Percentiles rank a stretch among this genome's conserved stretches.
Conservation (phyloP, 176 grass and related monocot species). For the Eleusine coracana region DNA sequence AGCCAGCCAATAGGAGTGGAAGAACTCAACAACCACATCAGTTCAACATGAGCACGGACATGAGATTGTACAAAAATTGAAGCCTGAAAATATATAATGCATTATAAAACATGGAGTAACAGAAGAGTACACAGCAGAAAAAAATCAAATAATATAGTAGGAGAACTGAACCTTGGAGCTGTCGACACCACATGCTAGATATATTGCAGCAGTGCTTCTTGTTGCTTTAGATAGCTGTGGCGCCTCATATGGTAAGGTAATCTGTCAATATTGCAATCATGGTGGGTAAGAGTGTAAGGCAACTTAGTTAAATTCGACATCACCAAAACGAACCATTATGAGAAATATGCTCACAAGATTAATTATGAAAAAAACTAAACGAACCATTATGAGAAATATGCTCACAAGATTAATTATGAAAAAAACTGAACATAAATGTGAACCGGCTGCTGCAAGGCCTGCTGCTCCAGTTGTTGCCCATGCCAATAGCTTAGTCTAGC, state of each 20-base stretch:
- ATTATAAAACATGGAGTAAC: slow-evolving; percentile 22
- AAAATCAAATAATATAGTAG: slow-evolving; percentile 11
- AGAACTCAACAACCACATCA: slow-evolving; percentile 99
- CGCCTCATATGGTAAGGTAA: slow-evolving; percentile 90
- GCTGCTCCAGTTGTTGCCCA: too few relatives aligned
- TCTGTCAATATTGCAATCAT: slow-evolving; percentile 50
- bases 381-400: not conserved
- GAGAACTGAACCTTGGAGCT: slow-evolving; percentile 74
- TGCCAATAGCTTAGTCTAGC: too few relatives aligned
- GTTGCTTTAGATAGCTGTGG: slow-evolving; percentile 80
- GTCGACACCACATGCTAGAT: slow-evolving; percentile 93
- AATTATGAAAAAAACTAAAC: not conserved
- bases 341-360: slow-evolving; percentile 8
- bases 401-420: slow-evolving; percentile 9
- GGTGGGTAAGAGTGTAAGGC: not conserved
- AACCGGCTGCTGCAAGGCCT: too few relatives aligned
- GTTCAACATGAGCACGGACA: slow-evolving; percentile 94
- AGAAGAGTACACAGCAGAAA: slow-evolving; percentile 6
- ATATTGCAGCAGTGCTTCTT: slow-evolving; percentile 94
- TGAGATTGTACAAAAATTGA: slow-evolving; percentile 97
- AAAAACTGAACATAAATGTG: not conserved
- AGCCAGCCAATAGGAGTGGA: slow-evolving; percentile 94
- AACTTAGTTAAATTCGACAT: not conserved
- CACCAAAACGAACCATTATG: not conserved
- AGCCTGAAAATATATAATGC: slow-evolving; percentile 60